Base-by-base conservation (phyloP, 306 rosid genomes). In the Hippophae tibetana region DNA sequence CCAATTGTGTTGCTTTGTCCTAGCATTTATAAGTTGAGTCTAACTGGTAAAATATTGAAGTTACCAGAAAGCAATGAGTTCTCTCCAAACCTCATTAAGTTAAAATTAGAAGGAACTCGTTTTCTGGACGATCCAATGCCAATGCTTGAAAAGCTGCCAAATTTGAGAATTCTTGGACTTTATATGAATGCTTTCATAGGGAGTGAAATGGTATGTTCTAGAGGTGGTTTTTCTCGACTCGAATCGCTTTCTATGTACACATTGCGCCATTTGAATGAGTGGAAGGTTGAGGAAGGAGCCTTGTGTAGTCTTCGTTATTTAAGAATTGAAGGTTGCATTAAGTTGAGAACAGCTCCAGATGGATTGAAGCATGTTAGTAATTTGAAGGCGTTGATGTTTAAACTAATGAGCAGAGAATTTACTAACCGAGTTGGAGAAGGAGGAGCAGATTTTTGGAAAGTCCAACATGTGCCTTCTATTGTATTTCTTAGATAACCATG, bases 391-490 rank as follows among this genome's bases (percentile, higher is more conserved):
- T 41, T 81, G 10, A 74, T 72, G 76, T 13, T 84, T 3, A 59
- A 67, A 48, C 56, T 56, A 69, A 83, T 80, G 84, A 64, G 67
- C 25, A 31, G 13, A 26, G 52, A 67, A 50, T 76, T 75, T 68
- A 66, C 67, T 43, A 67, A 40, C 7, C 73, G 69, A 54, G 51
- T 81, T 46, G 72, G 8, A 54, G 54, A 52, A 65, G 67, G 50
- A 42, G 84, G 86, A 51, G 81, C 73, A 56, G 87, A 81, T 64
- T 78, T 69, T 52, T 55, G 63, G 66, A 76, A 72, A 70, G 76
- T 80, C 38, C 61, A 78, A 42, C 89, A 84, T 55, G 86, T 84
- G 46, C 84, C 86, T 43, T 78, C 77, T n/a, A 41, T 42, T 18
- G 8, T 43, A 62, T 0, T 41, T 18, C 26, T 56, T 18, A 42